Base-by-base conservation (phyloP, 306 rosid genomes). In the Ammopiptanthus mongolicus region DNA sequence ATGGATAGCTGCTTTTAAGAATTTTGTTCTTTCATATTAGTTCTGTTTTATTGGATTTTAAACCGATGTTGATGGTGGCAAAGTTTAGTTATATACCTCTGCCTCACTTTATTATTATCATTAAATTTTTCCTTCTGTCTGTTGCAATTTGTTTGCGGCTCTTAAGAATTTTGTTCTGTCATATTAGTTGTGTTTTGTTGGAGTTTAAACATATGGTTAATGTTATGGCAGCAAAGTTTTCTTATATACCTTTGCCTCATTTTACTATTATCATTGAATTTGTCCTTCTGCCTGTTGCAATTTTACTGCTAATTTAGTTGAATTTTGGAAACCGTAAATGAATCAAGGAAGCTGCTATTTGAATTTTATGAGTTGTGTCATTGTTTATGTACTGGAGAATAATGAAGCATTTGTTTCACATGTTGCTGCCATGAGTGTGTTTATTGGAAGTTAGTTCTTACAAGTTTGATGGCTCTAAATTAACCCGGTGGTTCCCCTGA, bases 311-410 rank as follows among this genome's bases (percentile, higher is more conserved):
- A 47, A 28, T 34, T 56, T 58, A 23, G 57, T 57, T 67, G 33
- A 66, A 59, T 37, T 66, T 73, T 66, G 58, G 57, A n/a, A n/a
- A n/a, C n/a, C n/a, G n/a, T n/a, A n/a, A n/a, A 17, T 23, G 47
- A 65, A 39, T 62, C 17, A 46, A 19, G 53, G 6, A 72, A 59
- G 19, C 14, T 29, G 6, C 36, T 11, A 2, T 63, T 65, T 55
- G n/a, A 56, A 37, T 34, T 75, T 57, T 22, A 1, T 62, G 31
- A 33, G 63, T 21, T 0, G 22, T 15, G 10, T 25, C 17, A 41
- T 71, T 59, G 15, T 17, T 58, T 59, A 17, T 63, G 21, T 28
- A 39, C 37, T 51, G 2, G 21, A 57, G 50, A 71, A 51, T 58
- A 48, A 6, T 8, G 14, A n/a, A 17, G 56, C 10, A 8, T 62